These are phyloP conservation scores for Helicostylum pulchrum DNA, from an alignment of 192 early-diverging fungal genomes.

Conservation along the genomic window DNA sequence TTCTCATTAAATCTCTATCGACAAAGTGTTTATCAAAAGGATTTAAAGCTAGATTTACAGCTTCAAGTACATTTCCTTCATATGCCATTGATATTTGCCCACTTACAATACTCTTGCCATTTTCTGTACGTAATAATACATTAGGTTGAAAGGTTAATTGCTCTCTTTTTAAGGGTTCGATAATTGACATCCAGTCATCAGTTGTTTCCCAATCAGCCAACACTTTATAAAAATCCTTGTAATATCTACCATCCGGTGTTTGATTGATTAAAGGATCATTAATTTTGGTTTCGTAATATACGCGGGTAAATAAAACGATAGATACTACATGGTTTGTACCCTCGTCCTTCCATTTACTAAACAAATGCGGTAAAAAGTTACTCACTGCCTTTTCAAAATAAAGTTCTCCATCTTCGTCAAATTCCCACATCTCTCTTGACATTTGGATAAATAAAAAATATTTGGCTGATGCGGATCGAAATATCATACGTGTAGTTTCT, in stretches of 20 bases:
- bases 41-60: slow-evolving; percentile 94
- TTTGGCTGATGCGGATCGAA: slow-evolving; percentile 91
- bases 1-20: slow-evolving; percentile 90
- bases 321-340: slow-evolving; percentile 94
- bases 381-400: slow-evolving; percentile 92
- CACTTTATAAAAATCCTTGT: slow-evolving; percentile 94
- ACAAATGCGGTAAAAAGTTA: slow-evolving; percentile 86
- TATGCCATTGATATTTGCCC: slow-evolving; percentile 81
- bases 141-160: slow-evolving; percentile 71
- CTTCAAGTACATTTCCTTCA: slow-evolving; percentile 94
- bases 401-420: slow-evolving; percentile 95
- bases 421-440: slow-evolving; percentile 97
- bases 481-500: slow-evolving; percentile 77
- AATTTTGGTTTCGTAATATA: slow-evolving; percentile 63
- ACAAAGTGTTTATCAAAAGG: slow-evolving; percentile 92
- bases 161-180: slow-evolving; percentile 67
- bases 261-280: slow-evolving; percentile 40
- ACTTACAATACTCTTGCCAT: slow-evolving; percentile 52
- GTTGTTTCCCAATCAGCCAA: slow-evolving; percentile 89
- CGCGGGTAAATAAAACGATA: slow-evolving; percentile 89
- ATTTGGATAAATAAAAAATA: slow-evolving; percentile 96
- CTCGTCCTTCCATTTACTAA: slow-evolving; percentile 76
- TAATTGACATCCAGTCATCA: slow-evolving; percentile 66
- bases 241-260: slow-evolving; percentile 59
- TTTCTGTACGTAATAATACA: slow-evolving; percentile 55